These are phyloP conservation scores for Saccharomycopsis sp. DNA, from an alignment of 805 yeast species.

Conservation along the genomic window DNA sequence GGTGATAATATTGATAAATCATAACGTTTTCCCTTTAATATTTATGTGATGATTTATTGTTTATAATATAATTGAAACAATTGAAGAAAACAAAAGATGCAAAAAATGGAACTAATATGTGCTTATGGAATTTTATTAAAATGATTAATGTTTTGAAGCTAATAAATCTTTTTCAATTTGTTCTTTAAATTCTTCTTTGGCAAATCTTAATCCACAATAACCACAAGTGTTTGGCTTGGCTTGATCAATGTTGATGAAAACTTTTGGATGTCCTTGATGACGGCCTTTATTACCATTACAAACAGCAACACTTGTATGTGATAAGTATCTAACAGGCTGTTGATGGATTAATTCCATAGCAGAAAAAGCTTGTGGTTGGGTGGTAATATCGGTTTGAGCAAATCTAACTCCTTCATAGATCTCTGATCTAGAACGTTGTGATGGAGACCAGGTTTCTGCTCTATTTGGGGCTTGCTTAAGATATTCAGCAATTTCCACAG, in stretches of 20 bases:
- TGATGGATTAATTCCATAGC: conserved; percentile 76
- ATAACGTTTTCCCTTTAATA: no score
- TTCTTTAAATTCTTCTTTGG: conserved; percentile 14
- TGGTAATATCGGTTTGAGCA: conserved; percentile 53
- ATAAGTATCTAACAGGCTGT: conserved; percentile 57
- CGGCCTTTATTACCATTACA: conserved; percentile 72
- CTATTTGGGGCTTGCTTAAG: conserved; percentile 69
- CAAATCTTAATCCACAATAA: conserved; percentile 64
- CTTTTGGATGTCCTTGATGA: conserved; percentile 77
- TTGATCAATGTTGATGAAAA: conserved; percentile 70
- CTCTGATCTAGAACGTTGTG: conserved; percentile 52
- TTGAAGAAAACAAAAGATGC: no score
- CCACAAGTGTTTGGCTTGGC: conserved; percentile 67
- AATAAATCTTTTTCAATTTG: conserved; percentile 6
- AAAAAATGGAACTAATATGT: no score
- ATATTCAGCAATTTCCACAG: no score
- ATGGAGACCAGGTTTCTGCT: conserved; percentile 55
- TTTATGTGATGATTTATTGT: no score
- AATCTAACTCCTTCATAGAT: conserved; percentile 55
- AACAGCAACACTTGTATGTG: conserved; percentile 53
- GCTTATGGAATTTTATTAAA: no score
- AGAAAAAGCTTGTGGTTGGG: conserved; percentile 72
- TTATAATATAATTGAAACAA: no score
- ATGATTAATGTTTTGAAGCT: no score
- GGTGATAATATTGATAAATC: no score